Conservation (phyloP, 495 filamentous ascomycete species). For the Clavariopsis aquatica region DNA sequence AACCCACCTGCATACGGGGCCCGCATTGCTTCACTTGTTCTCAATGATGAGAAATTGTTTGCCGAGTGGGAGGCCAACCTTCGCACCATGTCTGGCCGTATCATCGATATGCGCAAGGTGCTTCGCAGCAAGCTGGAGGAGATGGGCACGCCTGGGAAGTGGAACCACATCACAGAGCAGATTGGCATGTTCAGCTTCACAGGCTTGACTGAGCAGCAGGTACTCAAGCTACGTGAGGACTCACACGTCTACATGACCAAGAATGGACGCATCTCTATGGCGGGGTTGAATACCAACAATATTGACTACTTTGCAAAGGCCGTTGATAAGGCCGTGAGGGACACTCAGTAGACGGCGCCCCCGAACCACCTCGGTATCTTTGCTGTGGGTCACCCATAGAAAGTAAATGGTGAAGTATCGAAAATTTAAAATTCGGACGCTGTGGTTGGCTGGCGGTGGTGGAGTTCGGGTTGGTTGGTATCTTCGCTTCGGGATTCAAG, state of each 20-base stretch:
- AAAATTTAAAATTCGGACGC: neutral
- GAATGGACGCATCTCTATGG: constrained; percentile 96
- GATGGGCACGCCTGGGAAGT: constrained; percentile 80
- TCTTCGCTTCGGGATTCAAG: neutral
- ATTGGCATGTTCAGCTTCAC: constrained; percentile 99
- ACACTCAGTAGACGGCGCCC: constrained; percentile 45
- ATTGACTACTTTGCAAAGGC: constrained; percentile 90
- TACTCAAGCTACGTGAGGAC: constrained; percentile 73
- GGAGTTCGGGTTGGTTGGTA: neutral
- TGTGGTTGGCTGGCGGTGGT: neutral
- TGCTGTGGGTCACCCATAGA: neutral
- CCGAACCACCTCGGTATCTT: neutral
- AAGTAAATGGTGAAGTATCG: neutral
- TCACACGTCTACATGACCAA: constrained; percentile 98
- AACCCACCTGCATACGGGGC: constrained; percentile 96
- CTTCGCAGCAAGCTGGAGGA: constrained; percentile 76
- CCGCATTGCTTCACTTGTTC: constrained; percentile 74
- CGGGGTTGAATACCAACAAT: constrained; percentile 87
- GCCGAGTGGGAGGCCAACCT: constrained; percentile 94
- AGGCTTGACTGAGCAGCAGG: constrained; percentile 82
- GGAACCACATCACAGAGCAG: constrained; percentile 97
- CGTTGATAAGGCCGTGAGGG: constrained; percentile 80
- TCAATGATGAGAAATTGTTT: constrained; percentile 83
- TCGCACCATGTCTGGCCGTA: constrained; percentile 89
- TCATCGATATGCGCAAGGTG: constrained; percentile 81